Evolutionary conservation across 2,329 filamentous ascomycete species (phyloP).

Genomic region (Verticillium alfalfae): DNA sequence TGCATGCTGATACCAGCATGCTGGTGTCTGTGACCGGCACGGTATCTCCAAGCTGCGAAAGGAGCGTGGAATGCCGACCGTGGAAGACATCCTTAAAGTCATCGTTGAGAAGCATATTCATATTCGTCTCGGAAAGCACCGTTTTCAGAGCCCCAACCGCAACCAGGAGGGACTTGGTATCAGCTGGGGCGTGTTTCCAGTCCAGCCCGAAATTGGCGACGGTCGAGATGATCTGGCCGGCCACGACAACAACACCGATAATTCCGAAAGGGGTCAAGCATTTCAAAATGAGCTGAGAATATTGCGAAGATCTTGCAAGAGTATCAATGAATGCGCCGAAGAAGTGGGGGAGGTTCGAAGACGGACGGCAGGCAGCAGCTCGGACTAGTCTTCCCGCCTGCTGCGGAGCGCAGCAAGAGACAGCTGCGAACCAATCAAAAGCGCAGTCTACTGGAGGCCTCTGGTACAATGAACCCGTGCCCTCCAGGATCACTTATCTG

Average conservation of each 20-base stretch:
- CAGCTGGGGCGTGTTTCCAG: conserved; percentile 9
- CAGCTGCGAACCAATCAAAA: too few species aligned
- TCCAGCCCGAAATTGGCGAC: conserved; percentile 1
- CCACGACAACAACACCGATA: conserved; percentile 7
- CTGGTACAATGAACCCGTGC: too few species aligned
- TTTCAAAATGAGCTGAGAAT: neutral
- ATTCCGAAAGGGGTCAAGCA: conserved; percentile 5
- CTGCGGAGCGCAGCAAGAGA: too few species aligned
- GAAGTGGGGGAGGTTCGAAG: too few species aligned
- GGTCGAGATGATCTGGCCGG: conserved; percentile 2
- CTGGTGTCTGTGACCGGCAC: neutral
- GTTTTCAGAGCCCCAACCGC: conserved; percentile 7
- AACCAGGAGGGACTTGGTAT: conserved; percentile 3
- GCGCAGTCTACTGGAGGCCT: too few species aligned
- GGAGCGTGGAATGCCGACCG: conserved; percentile 10
- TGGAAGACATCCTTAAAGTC: conserved; percentile 16
- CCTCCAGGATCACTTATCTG: too few species aligned
- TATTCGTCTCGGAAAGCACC: conserved; percentile 5
- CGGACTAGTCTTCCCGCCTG: too few species aligned
- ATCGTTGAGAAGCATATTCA: conserved; percentile 9
- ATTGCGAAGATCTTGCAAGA: too few species aligned
- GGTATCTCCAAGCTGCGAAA: conserved; percentile 4
- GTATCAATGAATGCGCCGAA: too few species aligned
- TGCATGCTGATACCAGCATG: neutral
- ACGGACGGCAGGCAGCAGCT: too few species aligned